Percentiles rank a stretch among this genome's conserved stretches.
Evolutionary conservation across 768 basidiomycete genomes (phyloP).

Genomic region (Rhizopogon sp.): DNA sequence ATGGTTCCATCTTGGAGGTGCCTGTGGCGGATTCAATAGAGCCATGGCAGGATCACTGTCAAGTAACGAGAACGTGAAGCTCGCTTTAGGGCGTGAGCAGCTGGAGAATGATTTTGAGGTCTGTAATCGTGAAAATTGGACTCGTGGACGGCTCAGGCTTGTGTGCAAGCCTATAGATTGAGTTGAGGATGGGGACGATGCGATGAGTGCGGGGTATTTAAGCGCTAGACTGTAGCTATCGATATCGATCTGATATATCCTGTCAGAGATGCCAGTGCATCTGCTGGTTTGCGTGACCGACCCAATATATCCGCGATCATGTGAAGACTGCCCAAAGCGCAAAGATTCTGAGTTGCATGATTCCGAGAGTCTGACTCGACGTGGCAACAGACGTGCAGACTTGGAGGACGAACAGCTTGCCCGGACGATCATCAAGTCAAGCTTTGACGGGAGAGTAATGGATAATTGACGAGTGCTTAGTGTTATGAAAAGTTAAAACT

Average conservation of each 20-base stretch:
- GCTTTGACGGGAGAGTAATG: not conserved
- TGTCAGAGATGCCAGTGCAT: not conserved
- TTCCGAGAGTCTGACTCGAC: not conserved
- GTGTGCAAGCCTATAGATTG: not conserved
- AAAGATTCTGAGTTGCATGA: not conserved
- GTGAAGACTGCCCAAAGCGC: not conserved
- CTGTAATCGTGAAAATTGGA: not conserved
- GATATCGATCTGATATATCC: constrained; percentile 1
- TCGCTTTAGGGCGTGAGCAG: not conserved
- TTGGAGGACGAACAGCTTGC: not conserved
- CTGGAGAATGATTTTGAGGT: constrained; percentile 1
- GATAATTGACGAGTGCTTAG: too few relatives aligned
- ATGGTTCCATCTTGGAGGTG: constrained; percentile 64
- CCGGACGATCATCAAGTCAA: not conserved
- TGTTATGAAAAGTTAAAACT: too few relatives aligned
- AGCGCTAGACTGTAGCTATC: not conserved
- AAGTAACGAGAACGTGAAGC: not conserved
- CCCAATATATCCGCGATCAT: constrained; percentile 1
- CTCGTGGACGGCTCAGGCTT: not conserved
- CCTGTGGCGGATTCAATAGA: constrained; percentile 58
- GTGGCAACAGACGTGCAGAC: not conserved
- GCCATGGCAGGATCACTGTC: constrained; percentile 28
- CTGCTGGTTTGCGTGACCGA: not conserved
- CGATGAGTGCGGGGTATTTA: not conserved
- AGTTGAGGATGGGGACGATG: not conserved